These are phyloP conservation scores for Mrakia gelida DNA, from an alignment of 768 basidiomycete species.

Conservation along the genomic window DNA sequence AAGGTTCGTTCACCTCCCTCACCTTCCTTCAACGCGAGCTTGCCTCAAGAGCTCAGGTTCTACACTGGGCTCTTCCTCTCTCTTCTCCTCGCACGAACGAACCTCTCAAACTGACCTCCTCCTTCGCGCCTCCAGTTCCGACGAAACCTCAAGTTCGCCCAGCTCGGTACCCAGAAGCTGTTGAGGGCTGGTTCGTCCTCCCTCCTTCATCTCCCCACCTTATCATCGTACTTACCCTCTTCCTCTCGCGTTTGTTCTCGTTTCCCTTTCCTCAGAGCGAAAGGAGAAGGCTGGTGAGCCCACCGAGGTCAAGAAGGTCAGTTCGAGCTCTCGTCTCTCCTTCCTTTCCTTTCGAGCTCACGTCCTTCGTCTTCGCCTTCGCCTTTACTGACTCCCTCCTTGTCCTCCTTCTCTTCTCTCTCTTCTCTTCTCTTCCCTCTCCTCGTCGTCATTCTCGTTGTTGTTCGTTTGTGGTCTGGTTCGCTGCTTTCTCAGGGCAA, in stretches of 20 bases:
- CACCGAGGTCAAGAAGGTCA: slow-evolving; percentile 29
- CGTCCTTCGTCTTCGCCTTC: neutral
- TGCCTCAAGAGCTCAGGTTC: no score
- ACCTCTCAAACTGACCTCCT: no score
- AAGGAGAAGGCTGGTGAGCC: slow-evolving; percentile 31
- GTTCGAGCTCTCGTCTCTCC: neutral
- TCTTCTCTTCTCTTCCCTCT: neutral
- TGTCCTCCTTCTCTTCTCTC: neutral
- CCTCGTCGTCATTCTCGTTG: no score
- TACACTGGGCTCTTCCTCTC: no score
- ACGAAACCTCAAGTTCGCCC: slow-evolving; percentile 34
- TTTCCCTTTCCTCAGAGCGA: slow-evolving; percentile 1
- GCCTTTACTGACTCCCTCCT: neutral
- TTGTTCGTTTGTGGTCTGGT: no score
- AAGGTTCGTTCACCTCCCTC: slow-evolving; percentile 24
- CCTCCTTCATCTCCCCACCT: neutral
- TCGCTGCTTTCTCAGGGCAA: neutral
- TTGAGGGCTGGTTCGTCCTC: slow-evolving; percentile 22
- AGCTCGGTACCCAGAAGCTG: slow-evolving; percentile 34
- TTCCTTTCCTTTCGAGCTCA: neutral
- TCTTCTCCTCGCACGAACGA: no score
- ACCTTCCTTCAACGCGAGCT: no score
- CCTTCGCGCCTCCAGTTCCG: slow-evolving; percentile 29
- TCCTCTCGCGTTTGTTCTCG: neutral
- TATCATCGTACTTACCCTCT: neutral